Base-by-base conservation (phyloP, 139 green algal species). In the Haematococcus sp. region DNA sequence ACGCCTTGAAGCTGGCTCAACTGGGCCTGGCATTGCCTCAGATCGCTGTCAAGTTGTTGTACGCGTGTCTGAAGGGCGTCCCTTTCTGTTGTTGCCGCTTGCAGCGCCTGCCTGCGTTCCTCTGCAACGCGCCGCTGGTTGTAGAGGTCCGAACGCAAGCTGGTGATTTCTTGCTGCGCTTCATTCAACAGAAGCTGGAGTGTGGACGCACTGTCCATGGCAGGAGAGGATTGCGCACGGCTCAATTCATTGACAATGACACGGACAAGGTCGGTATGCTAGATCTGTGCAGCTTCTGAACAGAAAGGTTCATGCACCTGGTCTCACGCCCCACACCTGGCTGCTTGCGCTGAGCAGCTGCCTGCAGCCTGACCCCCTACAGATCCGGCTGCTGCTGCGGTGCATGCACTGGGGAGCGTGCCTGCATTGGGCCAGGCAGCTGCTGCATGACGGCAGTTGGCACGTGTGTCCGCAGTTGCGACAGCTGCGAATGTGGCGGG, bases 121-220 rank as follows among this genome's bases (percentile, higher is more conserved):
- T 87, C 82, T 17, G 82, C 77, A 4, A 83, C 1, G 0, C 77
- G 68, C 0, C 60, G 59, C 3, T 66, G 66, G 49, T 63, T 80
- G 40, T 81, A 87, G 1, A 87, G 71, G 30, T 87, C 82, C 0
- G 71, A 76, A 0, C 82, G 71, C 32, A 87, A 67, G 3, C 64
- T 58, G 16, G 72, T 77, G 2, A 87, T 83, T 31, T 87, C 77
- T 17, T 74, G 61, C 71, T 87, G 82, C 1, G 82, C 82, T 61
- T 87, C 82, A 25, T 81, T 71, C 5, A 87, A 22, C 52, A 81
- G 63, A 3, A 78, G 11, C 40, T 49, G 40, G 40, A 49, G 40
- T 49, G 40, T 49, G 7, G 40, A 49, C 11, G 40, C 40, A 11
- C 40, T 49, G 40, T 49, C 40, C 40, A 49, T 49, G 11, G 11